Base-by-base conservation (phyloP, 352 stramenopile genomes). In the Globisporangium apiculatum region DNA sequence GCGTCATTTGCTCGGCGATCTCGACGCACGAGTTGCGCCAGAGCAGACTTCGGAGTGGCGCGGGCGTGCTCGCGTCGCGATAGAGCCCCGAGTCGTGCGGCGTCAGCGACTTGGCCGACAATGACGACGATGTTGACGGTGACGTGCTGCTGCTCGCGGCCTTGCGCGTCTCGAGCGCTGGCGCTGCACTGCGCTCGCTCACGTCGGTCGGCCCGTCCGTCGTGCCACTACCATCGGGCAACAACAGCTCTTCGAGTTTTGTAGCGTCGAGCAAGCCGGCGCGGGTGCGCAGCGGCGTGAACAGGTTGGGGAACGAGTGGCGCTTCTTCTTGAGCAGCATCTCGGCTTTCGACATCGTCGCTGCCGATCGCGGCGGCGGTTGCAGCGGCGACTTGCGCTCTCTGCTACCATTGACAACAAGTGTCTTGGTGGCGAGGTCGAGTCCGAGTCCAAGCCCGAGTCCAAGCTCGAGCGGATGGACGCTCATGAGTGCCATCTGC, bases 231-330 rank as follows among this genome's bases (percentile, higher is more conserved):
- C 35, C 9, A 11, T 54, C 31, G 48, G 46, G 42, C 24, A 46
- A 47, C 15, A 64, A 4, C 5, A 64, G 15, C 1, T 59, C 58
- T 40, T 59, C 58, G 37, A 64, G 58, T 24, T 54, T 58, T 6
- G 45, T 24, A 10, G 37, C 46, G 18, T 64, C 58, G 15, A 64
- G 51, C 51, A 64, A 37, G 2, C 58, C 51, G 6, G 45, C 18
- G 11, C 41, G 48, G 6, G 62, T 40, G 5, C 51, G 56, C n/a
- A 73, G 36, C 1, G 69, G 62, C 17, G 68, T 66, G n/a, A 72
- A 36, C 45, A 89, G 72, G 61, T 83, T 87, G 0, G 78, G 78
- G 45, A 87, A 85, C 54, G 80, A 88, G 35, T 86, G 78, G 36
- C 74, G 80, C n/a, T 83, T 80, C 55, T 72, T 68, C 58, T 77